Conservation (phyloP, 306 rosid species). For the Fragaria iinumae region DNA sequence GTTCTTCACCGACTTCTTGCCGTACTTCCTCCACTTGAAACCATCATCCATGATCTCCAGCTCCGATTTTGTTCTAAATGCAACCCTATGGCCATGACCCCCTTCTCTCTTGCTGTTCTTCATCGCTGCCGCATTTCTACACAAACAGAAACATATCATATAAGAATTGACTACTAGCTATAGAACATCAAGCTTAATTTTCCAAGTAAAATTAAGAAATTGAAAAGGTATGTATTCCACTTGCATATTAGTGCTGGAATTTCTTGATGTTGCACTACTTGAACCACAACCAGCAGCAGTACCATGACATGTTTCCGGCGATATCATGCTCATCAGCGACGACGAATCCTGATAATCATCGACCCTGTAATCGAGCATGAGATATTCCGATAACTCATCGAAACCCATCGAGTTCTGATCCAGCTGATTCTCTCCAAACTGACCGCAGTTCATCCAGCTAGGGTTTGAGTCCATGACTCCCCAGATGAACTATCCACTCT, state of each 20-base stretch:
- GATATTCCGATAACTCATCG: conserved; percentile 44
- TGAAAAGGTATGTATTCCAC: conserved; percentile 9
- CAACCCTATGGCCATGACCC: conserved; percentile 39
- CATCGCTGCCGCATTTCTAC: conserved; percentile 29
- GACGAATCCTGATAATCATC: conserved; percentile 34
- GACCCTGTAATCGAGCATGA: conserved; percentile 28
- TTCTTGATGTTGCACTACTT: conserved; percentile 31
- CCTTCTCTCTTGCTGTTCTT: conserved; percentile 29
- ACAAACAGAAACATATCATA: not conserved
- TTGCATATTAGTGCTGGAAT: conserved; percentile 28
- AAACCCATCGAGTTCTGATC: conserved; percentile 22
- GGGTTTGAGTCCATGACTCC: conserved; percentile 41
- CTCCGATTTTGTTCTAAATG: conserved; percentile 67
- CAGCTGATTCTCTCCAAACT: conserved; percentile 12
- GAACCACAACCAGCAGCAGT: not conserved
- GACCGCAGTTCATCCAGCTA: conserved; percentile 2
- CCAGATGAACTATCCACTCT: not conserved
- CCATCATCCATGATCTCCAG: conserved; percentile 78
- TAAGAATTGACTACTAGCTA: no score
- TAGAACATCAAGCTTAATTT: not conserved
- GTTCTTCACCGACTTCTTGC: conserved; percentile 68
- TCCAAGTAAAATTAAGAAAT: not conserved
- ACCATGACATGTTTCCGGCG: conserved; percentile 36
- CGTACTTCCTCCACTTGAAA: conserved; percentile 85
- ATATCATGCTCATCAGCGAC: conserved; percentile 41